Conservation (phyloP, 768 basidiomycete species). For the Strobilomyces confusus region DNA sequence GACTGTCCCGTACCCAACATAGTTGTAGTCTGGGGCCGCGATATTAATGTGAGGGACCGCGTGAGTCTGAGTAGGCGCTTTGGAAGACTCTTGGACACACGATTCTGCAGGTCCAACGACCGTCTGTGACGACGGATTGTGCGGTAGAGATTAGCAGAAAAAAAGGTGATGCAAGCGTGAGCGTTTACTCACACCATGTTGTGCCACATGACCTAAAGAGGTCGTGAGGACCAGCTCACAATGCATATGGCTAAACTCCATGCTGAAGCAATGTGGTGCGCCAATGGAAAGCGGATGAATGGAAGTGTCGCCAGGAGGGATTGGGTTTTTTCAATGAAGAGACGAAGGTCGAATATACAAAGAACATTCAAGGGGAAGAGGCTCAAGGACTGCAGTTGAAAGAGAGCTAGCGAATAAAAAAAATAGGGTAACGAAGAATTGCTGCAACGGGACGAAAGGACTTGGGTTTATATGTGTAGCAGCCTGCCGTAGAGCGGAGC, state of each 20-base stretch:
- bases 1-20: neutral
- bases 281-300: neutral
- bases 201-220: neutral
- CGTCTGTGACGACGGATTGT: neutral
- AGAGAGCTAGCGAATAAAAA: neutral
- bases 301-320: neutral
- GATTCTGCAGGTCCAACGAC: conserved; percentile 1
- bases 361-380: conserved; percentile 1
- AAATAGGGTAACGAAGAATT: neutral
- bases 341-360: neutral
- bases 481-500: neutral
- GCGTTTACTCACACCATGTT: conserved; percentile 7
- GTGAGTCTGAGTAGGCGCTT: neutral
- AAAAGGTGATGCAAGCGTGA: neutral
- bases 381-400: neutral
- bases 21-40: neutral
- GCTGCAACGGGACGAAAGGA: neutral
- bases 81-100: neutral
- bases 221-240: neutral
- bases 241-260: neutral
- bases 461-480: neutral
- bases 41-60: neutral
- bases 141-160: neutral
- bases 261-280: neutral
- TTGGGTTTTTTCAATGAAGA: neutral